Evolutionary conservation across 2,329 filamentous ascomycete genomes (phyloP), one percentile per base, ranked within the genome.

Genomic region (Aspergillus ochraceus): DNA sequence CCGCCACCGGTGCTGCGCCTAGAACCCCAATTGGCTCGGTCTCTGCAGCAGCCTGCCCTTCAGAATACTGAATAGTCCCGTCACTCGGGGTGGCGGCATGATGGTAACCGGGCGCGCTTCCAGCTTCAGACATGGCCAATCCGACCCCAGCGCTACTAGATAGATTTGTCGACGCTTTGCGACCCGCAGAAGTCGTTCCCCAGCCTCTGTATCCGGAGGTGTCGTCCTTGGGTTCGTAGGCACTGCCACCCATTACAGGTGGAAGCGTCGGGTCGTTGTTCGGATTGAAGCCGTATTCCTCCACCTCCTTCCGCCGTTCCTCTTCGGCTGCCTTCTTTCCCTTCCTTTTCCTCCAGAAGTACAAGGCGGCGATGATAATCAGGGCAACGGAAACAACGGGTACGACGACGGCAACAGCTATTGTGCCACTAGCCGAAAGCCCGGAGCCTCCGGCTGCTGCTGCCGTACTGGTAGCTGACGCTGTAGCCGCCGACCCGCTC

Each of bases 281-380:
- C n/a, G 95, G 95, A 75, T 98, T 98, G 81, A 93, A 98, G 32
- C 90, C 89, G 74, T 98, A 98, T 73, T 98, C 95, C 75, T 98
- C 94, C 11, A 97, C 92, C 77, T 99, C 95, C 79, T 97, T 97
- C 64, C 93, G 87, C 54, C 95, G 87, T 69, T 93, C 87, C 73
- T 97, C 95, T 71, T 95, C 92, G 14, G 89, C 90, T 64, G 87
- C 86, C 81, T 92, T 95, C 64, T 88, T 87, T 70, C 90, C 88
- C 80, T 96, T 96, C 64, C 92, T 89, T 79, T 88, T 92, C 73
- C 91, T 88, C 92, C 92, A 99, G 71, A 94, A 86, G 75, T 90
- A 92, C 29, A 97, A 82, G 6, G 88, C 90, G 3, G 86, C 86
- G 9, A 94, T 76, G 2, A 94, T 87, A 22, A 98, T 82, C 19